Conservation (phyloP, 306 rosid species). For the Vigna mungo region DNA sequence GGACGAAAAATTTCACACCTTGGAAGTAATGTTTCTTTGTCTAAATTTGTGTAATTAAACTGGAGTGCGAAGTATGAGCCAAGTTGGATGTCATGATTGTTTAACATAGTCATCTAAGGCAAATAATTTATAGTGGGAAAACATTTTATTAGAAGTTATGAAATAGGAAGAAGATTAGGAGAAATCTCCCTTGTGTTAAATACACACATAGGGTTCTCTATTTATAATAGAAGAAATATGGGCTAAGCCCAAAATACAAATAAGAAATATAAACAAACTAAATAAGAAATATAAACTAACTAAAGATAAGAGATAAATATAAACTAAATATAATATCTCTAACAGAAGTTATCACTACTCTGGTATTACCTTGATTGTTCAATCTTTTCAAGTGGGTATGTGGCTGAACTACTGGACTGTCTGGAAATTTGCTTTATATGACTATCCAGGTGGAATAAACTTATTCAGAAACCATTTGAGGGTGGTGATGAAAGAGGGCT, state of each 20-base stretch:
- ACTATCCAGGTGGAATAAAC: conserved; percentile 92
- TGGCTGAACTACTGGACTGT: conserved; percentile 36
- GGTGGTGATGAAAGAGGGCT: conserved; percentile 94
- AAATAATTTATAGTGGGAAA: neutral
- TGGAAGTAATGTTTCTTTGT: conserved; percentile 1
- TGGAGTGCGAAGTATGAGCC: conserved; percentile 19
- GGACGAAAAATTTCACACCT: conserved; percentile 18
- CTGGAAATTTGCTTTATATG: conserved; percentile 42
- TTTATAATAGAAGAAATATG: too few species aligned
- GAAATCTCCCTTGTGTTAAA: too few species aligned
- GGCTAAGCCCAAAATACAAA: too few species aligned
- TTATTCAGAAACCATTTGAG: conserved; percentile 93
- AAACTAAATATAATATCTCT: too few species aligned
- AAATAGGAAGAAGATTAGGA: too few species aligned
- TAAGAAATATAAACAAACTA: too few species aligned
- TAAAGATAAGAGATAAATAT: too few species aligned
- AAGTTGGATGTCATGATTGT: conserved; percentile 26
- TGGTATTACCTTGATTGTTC: conserved; percentile 33
- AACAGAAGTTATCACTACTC: conserved; percentile 22
- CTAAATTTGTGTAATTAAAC: conserved; percentile 28
- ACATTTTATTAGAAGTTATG: conserved; percentile 8
- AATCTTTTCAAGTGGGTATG: conserved; percentile 25
- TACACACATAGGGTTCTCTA: too few species aligned
- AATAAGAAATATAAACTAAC: too few species aligned
- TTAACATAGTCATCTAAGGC: conserved; percentile 22